Percentiles rank a stretch among this genome's conserved stretches.
Conservation (phyloP, 164 flowering plant species). For the Stephania cephalantha region DNA sequence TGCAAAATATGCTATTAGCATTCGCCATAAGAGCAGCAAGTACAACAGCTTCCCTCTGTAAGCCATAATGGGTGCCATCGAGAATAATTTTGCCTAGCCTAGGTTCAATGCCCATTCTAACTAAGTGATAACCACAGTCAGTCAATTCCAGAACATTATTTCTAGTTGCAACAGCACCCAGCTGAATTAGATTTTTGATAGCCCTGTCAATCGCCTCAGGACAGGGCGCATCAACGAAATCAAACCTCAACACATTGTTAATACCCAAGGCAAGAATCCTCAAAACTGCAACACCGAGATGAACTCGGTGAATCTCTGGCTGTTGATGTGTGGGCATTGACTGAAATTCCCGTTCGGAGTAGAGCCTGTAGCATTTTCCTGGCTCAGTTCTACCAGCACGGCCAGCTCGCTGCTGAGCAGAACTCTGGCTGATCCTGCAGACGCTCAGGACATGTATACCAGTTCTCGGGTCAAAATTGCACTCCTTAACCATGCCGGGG, state of each 20-base stretch:
- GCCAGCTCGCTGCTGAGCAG: constrained; percentile 92
- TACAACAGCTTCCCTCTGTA: constrained; percentile 82
- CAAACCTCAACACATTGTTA: constrained; percentile 53
- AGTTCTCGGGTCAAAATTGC: constrained; percentile 70
- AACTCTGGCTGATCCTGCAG: constrained; percentile 70
- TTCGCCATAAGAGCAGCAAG: constrained; percentile 97
- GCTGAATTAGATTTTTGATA: constrained; percentile 66
- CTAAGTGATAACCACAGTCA: constrained; percentile 47
- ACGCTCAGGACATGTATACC: constrained; percentile 89
- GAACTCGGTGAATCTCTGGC: constrained; percentile 89
- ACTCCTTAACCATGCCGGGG: constrained; percentile 82
- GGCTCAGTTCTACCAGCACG: constrained; percentile 97
- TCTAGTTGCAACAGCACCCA: constrained; percentile 55
- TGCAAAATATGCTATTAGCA: constrained; percentile 88
- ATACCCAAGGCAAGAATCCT: constrained; percentile 81
- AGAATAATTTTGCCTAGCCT: constrained; percentile 81
- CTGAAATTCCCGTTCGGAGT: constrained; percentile 52
- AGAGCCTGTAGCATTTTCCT: constrained; percentile 84
- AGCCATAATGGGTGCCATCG: constrained; percentile 32
- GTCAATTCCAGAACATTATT: constrained; percentile 49
- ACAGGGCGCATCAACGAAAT: constrained; percentile 88
- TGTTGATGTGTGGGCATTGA: constrained; percentile 61
- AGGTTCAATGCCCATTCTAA: constrained; percentile 88
- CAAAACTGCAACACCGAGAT: constrained; percentile 89
- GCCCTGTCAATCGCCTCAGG: constrained; percentile 75